These are phyloP conservation scores for Backusella circina DNA, from an alignment of 192 early-diverging fungal species.

Conservation along the genomic window DNA sequence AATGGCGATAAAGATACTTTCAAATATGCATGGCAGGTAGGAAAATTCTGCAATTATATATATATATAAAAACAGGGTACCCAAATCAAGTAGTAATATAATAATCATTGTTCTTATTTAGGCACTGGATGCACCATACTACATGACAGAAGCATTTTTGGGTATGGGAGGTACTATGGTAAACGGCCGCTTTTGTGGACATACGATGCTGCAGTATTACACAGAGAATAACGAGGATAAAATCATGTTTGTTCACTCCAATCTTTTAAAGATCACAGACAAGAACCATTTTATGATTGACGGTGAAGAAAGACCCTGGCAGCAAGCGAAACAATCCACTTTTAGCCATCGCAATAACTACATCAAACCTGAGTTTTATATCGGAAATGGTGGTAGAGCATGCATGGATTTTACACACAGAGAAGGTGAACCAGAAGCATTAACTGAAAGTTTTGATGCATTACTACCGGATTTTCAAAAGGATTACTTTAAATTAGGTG, in stretches of 20 bases:
- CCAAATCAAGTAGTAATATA: too few relatives aligned
- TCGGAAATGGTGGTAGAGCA: conserved; percentile 9
- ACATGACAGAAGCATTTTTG: conserved; percentile 22
- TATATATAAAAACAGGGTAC: too few relatives aligned
- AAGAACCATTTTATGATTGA: conserved; percentile 14
- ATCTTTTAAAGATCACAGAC: conserved; percentile 31
- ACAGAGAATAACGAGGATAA: background rate
- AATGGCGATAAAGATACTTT: conserved; percentile 42
- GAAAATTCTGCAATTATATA: background rate
- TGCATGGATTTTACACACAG: conserved; percentile 29
- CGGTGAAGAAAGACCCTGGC: conserved; percentile 7
- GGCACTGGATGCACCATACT: conserved; percentile 17
- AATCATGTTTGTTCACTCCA: conserved; percentile 33
- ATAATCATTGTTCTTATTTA: too few relatives aligned
- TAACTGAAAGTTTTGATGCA: conserved; percentile 9
- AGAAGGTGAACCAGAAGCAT: conserved; percentile 23
- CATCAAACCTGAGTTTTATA: conserved; percentile 30
- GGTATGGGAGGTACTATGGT: conserved; percentile 31
- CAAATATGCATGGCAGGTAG: conserved; percentile 32
- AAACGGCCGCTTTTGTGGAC: conserved; percentile 27
- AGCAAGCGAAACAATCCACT: conserved; percentile 17
- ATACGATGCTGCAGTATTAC: conserved; percentile 31
- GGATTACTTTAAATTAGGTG: conserved; percentile 29
- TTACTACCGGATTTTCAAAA: conserved; percentile 22
- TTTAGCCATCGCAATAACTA: conserved; percentile 10